Evolutionary conservation across 2,329 filamentous ascomycete genomes (phyloP).

Genomic region (Cadophora luteo-olivacea): DNA sequence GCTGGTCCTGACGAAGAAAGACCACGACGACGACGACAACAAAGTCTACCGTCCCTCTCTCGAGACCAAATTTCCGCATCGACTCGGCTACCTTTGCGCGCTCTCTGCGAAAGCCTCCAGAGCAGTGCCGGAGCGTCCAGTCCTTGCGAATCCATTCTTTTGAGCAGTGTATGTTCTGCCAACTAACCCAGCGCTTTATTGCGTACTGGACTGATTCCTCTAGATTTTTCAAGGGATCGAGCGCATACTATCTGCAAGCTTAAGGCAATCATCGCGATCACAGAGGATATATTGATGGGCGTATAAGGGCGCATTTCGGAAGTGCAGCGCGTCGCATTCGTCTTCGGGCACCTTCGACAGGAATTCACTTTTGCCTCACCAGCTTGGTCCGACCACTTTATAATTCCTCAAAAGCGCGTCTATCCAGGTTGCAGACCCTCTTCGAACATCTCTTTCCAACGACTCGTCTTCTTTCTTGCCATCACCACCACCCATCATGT

Average conservation of each 20-base stretch:
- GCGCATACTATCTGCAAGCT: conserved; percentile 37
- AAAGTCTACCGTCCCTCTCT: conserved; percentile 31
- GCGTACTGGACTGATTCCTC: conserved; percentile 42
- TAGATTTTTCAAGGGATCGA: conserved; percentile 36
- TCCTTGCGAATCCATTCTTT: conserved; percentile 44
- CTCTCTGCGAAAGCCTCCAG: conserved; percentile 42
- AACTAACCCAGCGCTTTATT: conserved; percentile 35
- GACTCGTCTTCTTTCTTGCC: conserved; percentile 7
- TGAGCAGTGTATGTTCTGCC: conserved; percentile 39
- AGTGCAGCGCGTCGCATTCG: conserved; percentile 25
- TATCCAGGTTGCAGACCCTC: conserved; percentile 9
- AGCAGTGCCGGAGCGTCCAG: conserved; percentile 43
- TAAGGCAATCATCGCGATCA: conserved; percentile 29
- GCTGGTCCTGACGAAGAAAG: not conserved
- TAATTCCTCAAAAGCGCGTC: conserved; percentile 1
- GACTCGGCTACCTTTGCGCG: conserved; percentile 44
- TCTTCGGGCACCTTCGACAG: conserved; percentile 21
- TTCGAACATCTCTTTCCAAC: conserved; percentile 3
- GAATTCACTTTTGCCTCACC: conserved; percentile 29
- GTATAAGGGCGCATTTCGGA: conserved; percentile 27
- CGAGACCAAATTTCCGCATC: conserved; percentile 35
- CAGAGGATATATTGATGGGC: conserved; percentile 33
- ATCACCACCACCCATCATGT: conserved; percentile 66
- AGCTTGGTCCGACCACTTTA: conserved; percentile 8
- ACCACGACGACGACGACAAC: conserved; percentile 25